These are phyloP conservation scores for Pestalotiopsis fici DNA, from an alignment of 2,329 filamentous ascomycete genomes.

Conservation along the genomic window DNA sequence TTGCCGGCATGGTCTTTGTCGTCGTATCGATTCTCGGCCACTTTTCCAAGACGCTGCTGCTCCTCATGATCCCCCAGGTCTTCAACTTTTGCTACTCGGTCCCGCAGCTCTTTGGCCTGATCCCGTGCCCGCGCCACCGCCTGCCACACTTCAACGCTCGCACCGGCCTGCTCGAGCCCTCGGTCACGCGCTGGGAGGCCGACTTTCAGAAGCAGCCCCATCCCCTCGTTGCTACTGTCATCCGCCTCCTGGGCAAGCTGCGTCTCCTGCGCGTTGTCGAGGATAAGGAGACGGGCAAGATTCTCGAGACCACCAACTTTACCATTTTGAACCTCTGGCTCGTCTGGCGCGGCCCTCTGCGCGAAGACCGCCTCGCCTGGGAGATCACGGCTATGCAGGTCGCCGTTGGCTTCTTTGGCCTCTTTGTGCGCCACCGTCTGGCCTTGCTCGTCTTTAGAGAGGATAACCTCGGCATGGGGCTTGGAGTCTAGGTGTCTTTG, in stretches of 20 bases:
- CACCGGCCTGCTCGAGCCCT: slow-evolving; percentile 84
- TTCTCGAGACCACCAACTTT: slow-evolving; percentile 83
- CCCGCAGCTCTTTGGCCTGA: slow-evolving; percentile 85
- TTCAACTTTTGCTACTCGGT: slow-evolving; percentile 96
- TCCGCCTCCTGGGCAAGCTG: slow-evolving; percentile 71
- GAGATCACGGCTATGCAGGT: slow-evolving; percentile 82
- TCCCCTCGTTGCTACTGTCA: slow-evolving; percentile 57
- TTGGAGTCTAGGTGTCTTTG: slow-evolving; percentile 20
- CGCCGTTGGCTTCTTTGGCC: slow-evolving; percentile 73
- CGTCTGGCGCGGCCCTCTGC: slow-evolving; percentile 89
- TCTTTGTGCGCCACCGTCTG: slow-evolving; percentile 83
- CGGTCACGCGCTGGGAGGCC: slow-evolving; percentile 72
- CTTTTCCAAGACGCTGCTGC: slow-evolving; percentile 93
- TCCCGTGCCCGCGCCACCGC: slow-evolving; percentile 91
- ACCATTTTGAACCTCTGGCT: slow-evolving; percentile 96
- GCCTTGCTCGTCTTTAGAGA: slow-evolving; percentile 87
- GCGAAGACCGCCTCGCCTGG: slow-evolving; percentile 79
- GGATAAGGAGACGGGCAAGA: slow-evolving; percentile 63
- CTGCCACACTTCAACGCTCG: slow-evolving; percentile 85
- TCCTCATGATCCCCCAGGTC: slow-evolving; percentile 89
- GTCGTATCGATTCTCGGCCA: slow-evolving; percentile 96
- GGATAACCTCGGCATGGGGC: slow-evolving; percentile 68
- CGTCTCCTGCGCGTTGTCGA: slow-evolving; percentile 68
- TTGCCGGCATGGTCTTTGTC: slow-evolving; percentile 98
- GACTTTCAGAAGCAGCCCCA: slow-evolving; percentile 64